Percentiles rank a stretch among this genome's conserved stretches.
These are phyloP conservation scores for Rhodotorula toruloides DNA, from an alignment of 768 basidiomycete species.

Conservation along the genomic window DNA sequence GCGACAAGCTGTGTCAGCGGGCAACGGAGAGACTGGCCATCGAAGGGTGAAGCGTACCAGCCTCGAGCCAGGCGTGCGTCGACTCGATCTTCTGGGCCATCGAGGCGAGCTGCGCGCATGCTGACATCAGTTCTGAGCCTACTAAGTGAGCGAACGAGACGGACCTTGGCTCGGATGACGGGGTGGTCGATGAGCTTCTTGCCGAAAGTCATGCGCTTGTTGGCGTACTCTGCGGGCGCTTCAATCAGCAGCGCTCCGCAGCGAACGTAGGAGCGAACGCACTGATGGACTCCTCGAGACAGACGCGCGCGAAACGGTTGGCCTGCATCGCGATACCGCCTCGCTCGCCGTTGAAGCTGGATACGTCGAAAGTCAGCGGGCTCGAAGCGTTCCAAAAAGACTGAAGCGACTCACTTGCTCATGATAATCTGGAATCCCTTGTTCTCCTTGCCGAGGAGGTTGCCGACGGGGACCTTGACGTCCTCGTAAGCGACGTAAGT, in stretches of 20 bases:
- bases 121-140: background rate
- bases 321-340: slow-evolving; percentile 38
- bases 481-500: slow-evolving; percentile 40
- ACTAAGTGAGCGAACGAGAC: background rate
- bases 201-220: slow-evolving; percentile 40
- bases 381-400: too few species aligned
- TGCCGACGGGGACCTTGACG: slow-evolving; percentile 41
- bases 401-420: too few species aligned
- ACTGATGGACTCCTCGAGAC: slow-evolving; percentile 37
- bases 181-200: slow-evolving; percentile 34
- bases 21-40: background rate
- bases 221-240: slow-evolving; percentile 20
- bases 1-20: background rate
- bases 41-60: background rate
- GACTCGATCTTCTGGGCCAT: slow-evolving; percentile 34
- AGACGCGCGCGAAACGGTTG: slow-evolving; percentile 38
- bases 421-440: slow-evolving; percentile 42
- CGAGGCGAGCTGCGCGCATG: slow-evolving; percentile 7
- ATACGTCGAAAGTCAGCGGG: too few species aligned
- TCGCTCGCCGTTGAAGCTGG: background rate
- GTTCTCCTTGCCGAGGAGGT: slow-evolving; percentile 43
- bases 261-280: background rate
- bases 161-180: slow-evolving; percentile 38
- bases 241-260: too few species aligned
- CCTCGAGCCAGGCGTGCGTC: slow-evolving; percentile 37